phyloP scores from a whole-genome alignment of 768 basidiomycete genomes.

The Lactarius evosmus region DNA sequence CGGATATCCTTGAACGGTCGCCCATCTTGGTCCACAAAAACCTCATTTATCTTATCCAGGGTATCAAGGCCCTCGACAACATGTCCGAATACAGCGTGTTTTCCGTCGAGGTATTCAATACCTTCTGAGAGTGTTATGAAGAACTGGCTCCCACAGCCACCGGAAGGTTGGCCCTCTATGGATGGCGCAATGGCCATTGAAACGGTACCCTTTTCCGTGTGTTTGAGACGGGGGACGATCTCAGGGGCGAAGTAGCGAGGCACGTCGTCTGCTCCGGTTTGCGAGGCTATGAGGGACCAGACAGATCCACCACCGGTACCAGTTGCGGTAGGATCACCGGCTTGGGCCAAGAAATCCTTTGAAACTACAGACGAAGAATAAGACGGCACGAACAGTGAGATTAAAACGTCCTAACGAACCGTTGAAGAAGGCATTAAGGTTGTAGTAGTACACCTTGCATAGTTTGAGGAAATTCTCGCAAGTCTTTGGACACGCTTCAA shows the following conservation, averaged over 20 bases:
- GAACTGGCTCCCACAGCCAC: slow-evolving; percentile 94
- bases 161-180: slow-evolving; percentile 51
- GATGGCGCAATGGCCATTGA: slow-evolving; percentile 97
- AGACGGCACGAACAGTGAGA: neutral
- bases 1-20: slow-evolving; percentile 92
- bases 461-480: slow-evolving; percentile 97
- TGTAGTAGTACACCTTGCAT: slow-evolving; percentile 97
- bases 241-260: slow-evolving; percentile 90
- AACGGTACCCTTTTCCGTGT: slow-evolving; percentile 79
- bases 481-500: slow-evolving; percentile 83
- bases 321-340: slow-evolving; percentile 93
- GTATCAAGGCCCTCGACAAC: slow-evolving; percentile 94
- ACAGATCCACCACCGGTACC: slow-evolving; percentile 92
- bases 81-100: slow-evolving; percentile 89
- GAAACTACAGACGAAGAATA: slow-evolving; percentile 57
- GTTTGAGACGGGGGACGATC: slow-evolving; percentile 77
- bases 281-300: slow-evolving; percentile 68
- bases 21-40: slow-evolving; percentile 83
- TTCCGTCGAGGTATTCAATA: slow-evolving; percentile 93
- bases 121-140: slow-evolving; percentile 90
- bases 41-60: slow-evolving; percentile 88
- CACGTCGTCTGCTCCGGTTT: slow-evolving; percentile 35
- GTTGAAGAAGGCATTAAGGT: slow-evolving; percentile 97
- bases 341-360: slow-evolving; percentile 95
- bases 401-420: slow-evolving; percentile 44